Percentiles rank a stretch among this genome's conserved stretches.
These are phyloP conservation scores for Penicillium oxalicum DNA, from an alignment of 2,329 filamentous ascomycete genomes.

Conservation along the genomic window DNA sequence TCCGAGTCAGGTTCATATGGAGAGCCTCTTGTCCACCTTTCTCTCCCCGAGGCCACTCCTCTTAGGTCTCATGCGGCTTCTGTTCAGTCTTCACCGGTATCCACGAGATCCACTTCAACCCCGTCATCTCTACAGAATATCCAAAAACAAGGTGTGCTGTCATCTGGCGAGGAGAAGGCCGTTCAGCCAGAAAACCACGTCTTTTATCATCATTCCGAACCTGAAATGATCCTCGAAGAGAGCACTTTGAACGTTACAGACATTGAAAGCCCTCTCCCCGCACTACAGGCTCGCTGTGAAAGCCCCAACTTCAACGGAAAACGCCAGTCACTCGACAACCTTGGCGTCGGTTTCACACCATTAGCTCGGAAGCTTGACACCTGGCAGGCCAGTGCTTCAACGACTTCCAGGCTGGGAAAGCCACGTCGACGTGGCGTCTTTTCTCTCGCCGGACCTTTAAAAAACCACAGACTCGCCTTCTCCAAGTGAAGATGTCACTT, in stretches of 20 bases:
- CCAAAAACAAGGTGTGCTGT: too few relatives aligned
- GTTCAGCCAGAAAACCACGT: slow-evolving; percentile 26
- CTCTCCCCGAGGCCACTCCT: too few relatives aligned
- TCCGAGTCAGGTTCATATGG: too few relatives aligned
- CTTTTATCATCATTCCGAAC: slow-evolving; percentile 9
- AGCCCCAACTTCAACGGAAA: slow-evolving; percentile 12
- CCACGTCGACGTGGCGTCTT: slow-evolving; percentile 31
- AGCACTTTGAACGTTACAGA: slow-evolving; percentile 11
- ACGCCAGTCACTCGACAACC: slow-evolving; percentile 14
- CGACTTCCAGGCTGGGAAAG: slow-evolving; percentile 28
- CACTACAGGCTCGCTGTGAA: slow-evolving; percentile 7
- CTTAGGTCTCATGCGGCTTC: too few relatives aligned
- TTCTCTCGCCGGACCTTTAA: slow-evolving; percentile 28
- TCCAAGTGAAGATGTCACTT: slow-evolving; percentile 13
- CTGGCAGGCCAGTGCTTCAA: slow-evolving; percentile 59
- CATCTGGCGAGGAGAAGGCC: slow-evolving; percentile 5
- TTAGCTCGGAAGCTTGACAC: slow-evolving; percentile 56
- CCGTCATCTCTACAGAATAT: too few relatives aligned
- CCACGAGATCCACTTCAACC: too few relatives aligned
- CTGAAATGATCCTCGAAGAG: slow-evolving; percentile 7
- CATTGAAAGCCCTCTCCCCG: slow-evolving; percentile 10
- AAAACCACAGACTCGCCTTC: slow-evolving; percentile 10
- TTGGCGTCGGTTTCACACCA: slow-evolving; percentile 55
- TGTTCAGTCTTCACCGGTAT: too few relatives aligned
- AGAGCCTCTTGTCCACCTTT: too few relatives aligned